Percentiles rank a stretch among this genome's conserved stretches.
Conservation (phyloP, 345 rosid genomes). For the Brassica cretica region DNA sequence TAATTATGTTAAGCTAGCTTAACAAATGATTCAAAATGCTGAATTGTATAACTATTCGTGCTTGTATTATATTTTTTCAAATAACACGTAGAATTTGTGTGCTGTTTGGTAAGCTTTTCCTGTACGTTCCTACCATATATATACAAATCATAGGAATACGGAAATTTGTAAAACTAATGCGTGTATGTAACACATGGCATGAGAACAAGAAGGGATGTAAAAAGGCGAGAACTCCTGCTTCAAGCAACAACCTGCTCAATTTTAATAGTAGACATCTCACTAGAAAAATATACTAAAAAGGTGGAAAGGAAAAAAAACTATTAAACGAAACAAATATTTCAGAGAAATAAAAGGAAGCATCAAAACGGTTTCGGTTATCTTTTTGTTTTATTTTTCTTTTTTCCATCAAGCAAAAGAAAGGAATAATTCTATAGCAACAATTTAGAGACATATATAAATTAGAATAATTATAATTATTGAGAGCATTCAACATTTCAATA, state of each 20-base stretch:
- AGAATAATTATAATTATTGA: too few relatives aligned
- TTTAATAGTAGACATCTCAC: conserved; percentile 11
- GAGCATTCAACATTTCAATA: too few relatives aligned
- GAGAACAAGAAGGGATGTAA: conserved; percentile 26
- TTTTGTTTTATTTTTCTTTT: too few relatives aligned
- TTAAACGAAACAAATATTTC: not conserved
- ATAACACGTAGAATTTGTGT: conserved; percentile 13
- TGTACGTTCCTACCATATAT: conserved; percentile 19
- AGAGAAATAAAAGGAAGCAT: conserved; percentile 23
- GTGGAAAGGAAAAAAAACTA: not conserved
- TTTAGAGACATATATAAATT: too few relatives aligned
- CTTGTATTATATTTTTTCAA: not conserved
- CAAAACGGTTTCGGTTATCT: too few relatives aligned
- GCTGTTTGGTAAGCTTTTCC: conserved; percentile 32
- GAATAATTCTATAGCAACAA: too few relatives aligned
- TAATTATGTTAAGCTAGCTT: not conserved
- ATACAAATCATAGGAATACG: not conserved
- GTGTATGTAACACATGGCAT: conserved; percentile 36
- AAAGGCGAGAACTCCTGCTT: conserved; percentile 35
- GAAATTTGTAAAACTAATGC: conserved; percentile 22
- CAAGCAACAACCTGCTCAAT: conserved; percentile 42
- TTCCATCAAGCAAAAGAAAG: too few relatives aligned
- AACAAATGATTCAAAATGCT: not conserved
- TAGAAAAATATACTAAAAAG: conserved; percentile 3
- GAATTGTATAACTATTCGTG: not conserved